These are phyloP conservation scores for Yamadazyma trypodendri DNA, from an alignment of 1,139 yeast species.

Conservation along the genomic window DNA sequence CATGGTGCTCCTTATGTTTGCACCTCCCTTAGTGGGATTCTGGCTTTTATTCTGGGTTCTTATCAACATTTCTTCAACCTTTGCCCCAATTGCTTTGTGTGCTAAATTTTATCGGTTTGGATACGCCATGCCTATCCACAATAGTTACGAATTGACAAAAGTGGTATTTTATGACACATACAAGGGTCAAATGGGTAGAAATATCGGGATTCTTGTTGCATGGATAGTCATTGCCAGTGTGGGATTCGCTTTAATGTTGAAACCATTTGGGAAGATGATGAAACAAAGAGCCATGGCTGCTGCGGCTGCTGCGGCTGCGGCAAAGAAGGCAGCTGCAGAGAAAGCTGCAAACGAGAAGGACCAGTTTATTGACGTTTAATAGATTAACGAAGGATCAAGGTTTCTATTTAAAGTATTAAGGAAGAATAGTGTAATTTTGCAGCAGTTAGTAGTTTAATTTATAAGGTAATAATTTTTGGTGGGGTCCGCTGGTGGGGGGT, in stretches of 20 bases:
- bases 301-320: constrained; percentile 18
- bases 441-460: too few relatives aligned
- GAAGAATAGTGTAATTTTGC: too few relatives aligned
- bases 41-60: constrained; percentile 45
- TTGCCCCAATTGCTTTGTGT: constrained; percentile 34
- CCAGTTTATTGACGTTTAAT: not conserved
- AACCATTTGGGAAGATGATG: constrained; percentile 28
- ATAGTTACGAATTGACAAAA: constrained; percentile 37
- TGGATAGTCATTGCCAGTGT: constrained; percentile 33
- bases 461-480: too few relatives aligned
- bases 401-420: too few relatives aligned
- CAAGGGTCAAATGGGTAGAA: constrained; percentile 38
- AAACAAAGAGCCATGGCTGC: constrained; percentile 21
- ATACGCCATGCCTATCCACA: constrained; percentile 40
- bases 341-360: constrained; percentile 7
- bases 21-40: constrained; percentile 43
- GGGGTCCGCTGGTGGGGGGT: not conserved
- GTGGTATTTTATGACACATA: constrained; percentile 37
- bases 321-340: constrained; percentile 9
- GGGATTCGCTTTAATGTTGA: constrained; percentile 43
- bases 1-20: constrained; percentile 27
- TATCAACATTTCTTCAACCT: constrained; percentile 37
- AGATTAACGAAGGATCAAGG: too few relatives aligned
- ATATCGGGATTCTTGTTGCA: constrained; percentile 32
- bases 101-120: constrained; percentile 37